Percentiles rank a stretch among this genome's conserved stretches.
Conservation (phyloP, 208 protist genomes). For the Naegleria lovaniensis region DNA sequence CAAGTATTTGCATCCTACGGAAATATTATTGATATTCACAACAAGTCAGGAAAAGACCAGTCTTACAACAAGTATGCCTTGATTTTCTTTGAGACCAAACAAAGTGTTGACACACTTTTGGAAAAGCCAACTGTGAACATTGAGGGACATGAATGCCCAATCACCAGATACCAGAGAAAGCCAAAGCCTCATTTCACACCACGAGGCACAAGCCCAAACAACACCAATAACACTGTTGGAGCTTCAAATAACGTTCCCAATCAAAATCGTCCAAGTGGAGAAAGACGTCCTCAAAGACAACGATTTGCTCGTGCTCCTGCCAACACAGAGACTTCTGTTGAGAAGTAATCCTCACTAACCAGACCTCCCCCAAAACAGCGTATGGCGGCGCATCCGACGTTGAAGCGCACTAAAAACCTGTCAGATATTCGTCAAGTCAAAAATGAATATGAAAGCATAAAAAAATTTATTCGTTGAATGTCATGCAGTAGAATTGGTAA, state of each 20-base stretch:
- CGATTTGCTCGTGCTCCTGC: background rate
- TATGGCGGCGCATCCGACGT: too few relatives aligned
- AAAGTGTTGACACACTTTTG: background rate
- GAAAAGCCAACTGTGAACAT: background rate
- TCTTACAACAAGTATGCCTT: background rate
- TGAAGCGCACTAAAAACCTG: too few relatives aligned
- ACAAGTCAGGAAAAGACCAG: background rate
- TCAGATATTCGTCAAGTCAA: too few relatives aligned
- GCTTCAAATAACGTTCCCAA: too few relatives aligned
- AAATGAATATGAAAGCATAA: too few relatives aligned
- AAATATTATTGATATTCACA: constrained; percentile 8
- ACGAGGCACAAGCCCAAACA: background rate
- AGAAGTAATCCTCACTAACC: too few relatives aligned
- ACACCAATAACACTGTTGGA: background rate
- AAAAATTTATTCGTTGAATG: too few relatives aligned
- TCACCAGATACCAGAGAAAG: background rate
- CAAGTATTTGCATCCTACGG: background rate
- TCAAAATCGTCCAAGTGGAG: too few relatives aligned
- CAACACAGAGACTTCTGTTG: too few relatives aligned
- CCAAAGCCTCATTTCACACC: background rate
- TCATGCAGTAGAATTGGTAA: too few relatives aligned
- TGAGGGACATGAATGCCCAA: background rate
- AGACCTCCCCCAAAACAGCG: too few relatives aligned
- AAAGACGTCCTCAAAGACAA: background rate
- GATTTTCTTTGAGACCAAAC: background rate